Evolutionary conservation across 306 rosid species (phyloP).

Genomic region (Senna tora): DNA sequence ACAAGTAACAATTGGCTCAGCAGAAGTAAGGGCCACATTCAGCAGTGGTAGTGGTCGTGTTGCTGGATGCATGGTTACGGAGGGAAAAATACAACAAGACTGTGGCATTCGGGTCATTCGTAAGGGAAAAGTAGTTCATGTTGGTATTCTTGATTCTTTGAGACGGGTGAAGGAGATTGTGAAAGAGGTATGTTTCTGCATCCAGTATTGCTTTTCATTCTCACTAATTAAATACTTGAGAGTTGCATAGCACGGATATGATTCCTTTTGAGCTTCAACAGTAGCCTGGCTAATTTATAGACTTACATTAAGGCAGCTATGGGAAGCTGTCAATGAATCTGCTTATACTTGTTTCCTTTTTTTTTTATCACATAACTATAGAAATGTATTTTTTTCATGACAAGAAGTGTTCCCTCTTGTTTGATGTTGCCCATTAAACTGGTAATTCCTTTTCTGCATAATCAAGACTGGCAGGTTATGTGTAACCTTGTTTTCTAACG

Average conservation of each 20-base stretch:
- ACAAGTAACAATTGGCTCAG: slow-evolving; percentile 76
- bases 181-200: slow-evolving; percentile 70
- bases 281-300: neutral
- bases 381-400: neutral
- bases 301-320: neutral
- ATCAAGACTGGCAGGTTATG: too few relatives aligned
- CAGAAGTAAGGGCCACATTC: slow-evolving; percentile 81
- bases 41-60: slow-evolving; percentile 95
- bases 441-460: neutral
- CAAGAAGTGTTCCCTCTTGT: neutral
- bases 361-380: slow-evolving; percentile 16
- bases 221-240: neutral
- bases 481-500: neutral
- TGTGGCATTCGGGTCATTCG: slow-evolving; percentile 83
- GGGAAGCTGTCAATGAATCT: neutral
- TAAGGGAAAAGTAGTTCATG: slow-evolving; percentile 65
- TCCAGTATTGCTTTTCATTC: slow-evolving; percentile 31
- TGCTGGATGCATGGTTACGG: slow-evolving; percentile 93
- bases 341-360: neutral
- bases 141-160: slow-evolving; percentile 78
- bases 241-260: slow-evolving; percentile 15
- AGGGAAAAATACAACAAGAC: slow-evolving; percentile 73
- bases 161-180: slow-evolving; percentile 91
- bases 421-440: slow-evolving; percentile 4
- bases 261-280: neutral